Percentiles rank a stretch among this genome's conserved stretches.
phyloP scores from a whole-genome alignment of 192 early-diverging fungal species.

The Coemansia sp. region DNA sequence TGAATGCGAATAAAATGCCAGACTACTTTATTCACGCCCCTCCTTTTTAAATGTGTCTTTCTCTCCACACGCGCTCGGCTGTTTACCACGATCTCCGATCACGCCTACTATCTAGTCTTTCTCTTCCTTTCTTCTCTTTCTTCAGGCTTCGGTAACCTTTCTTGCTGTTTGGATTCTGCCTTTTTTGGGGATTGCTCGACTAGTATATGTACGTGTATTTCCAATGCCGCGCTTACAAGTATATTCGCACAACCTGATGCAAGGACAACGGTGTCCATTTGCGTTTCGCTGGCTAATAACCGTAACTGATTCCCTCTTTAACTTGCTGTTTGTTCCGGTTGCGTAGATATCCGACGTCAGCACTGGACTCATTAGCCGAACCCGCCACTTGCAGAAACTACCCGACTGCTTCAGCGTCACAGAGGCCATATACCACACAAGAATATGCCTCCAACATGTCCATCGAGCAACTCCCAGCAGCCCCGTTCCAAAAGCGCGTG shows the following conservation, averaged over 20 bases:
- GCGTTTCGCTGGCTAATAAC: too few species aligned
- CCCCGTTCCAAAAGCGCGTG: constrained; percentile 60
- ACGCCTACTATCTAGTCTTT: not conserved
- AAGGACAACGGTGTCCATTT: too few species aligned
- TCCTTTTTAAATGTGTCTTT: constrained; percentile 2
- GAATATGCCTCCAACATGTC: constrained; percentile 46
- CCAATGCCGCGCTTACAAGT: too few species aligned
- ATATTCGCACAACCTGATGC: too few species aligned
- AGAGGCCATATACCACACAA: not conserved
- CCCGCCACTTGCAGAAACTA: not conserved
- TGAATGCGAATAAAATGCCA: not conserved
- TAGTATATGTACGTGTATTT: not conserved
- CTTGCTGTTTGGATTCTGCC: too few species aligned
- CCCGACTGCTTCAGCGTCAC: not conserved
- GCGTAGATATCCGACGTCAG: not conserved
- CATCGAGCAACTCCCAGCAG: constrained; percentile 36
- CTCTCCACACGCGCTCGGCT: constrained; percentile 16
- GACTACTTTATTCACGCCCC: constrained; percentile 6
- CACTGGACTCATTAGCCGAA: not conserved
- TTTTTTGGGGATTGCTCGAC: not conserved
- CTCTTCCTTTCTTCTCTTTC: not conserved
- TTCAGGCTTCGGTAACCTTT: too few species aligned
- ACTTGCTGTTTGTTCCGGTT: too few species aligned
- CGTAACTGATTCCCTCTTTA: too few species aligned
- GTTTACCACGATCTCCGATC: constrained; percentile 6